phyloP scores from a whole-genome alignment of 495 filamentous ascomycete species.

The Schizothecium vesticola region DNA sequence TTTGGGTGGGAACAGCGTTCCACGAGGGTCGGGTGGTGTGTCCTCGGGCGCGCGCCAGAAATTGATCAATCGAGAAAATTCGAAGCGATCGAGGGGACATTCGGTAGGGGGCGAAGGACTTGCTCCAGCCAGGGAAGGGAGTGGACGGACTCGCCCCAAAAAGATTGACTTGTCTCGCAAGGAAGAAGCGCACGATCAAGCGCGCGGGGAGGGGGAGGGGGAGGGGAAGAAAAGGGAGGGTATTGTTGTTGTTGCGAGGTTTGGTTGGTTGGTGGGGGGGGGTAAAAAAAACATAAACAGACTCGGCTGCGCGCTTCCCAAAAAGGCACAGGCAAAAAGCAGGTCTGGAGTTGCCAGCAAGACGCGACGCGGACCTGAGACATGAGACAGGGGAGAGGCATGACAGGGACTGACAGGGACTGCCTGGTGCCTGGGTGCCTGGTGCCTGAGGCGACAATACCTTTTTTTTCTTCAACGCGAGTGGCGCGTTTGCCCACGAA shows the following conservation, averaged over 20 bases:
- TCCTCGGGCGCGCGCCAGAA: neutral
- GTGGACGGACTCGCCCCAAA: conserved; percentile 4
- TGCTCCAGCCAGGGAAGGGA: conserved; percentile 3
- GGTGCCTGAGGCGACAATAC: neutral
- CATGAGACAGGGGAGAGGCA: neutral
- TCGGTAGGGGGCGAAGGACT: neutral
- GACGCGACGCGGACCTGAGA: neutral
- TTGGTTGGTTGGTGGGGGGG: neutral
- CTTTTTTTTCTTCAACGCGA: neutral
- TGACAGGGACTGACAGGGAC: neutral
- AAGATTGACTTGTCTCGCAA: neutral
- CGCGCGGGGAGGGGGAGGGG: neutral
- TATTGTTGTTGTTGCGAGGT: neutral
- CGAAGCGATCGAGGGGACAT: neutral
- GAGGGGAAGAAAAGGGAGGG: neutral
- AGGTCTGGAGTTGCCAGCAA: neutral
- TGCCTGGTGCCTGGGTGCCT: neutral
- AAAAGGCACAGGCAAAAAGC: neutral
- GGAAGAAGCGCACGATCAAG: neutral
- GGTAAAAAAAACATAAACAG: neutral
- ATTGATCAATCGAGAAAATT: neutral
- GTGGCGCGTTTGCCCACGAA: neutral
- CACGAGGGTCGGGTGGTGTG: conserved; percentile 1
- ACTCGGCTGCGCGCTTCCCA: neutral
- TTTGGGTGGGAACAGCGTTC: conserved; percentile 13